phyloP scores from a whole-genome alignment of 805 yeast species.

The Metschnikowia lachancei region DNA sequence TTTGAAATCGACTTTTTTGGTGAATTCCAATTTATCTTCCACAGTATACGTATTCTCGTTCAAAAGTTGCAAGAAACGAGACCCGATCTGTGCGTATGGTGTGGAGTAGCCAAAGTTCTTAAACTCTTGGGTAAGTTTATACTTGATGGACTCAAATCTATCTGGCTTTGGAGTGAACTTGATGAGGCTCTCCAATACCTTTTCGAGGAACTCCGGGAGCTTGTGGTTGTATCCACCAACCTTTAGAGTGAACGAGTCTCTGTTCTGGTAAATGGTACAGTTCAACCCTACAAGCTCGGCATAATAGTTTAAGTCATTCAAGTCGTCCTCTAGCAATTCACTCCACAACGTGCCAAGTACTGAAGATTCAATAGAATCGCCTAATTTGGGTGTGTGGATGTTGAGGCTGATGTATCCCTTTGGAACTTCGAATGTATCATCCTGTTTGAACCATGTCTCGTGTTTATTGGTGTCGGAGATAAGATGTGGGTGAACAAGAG shows the following conservation, averaged over 20 bases:
- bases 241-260: conserved; percentile 65
- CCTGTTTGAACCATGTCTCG: conserved; percentile 84
- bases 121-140: conserved; percentile 57
- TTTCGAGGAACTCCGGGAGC: conserved; percentile 56
- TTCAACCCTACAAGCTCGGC: conserved; percentile 80
- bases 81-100: conserved; percentile 77
- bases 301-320: conserved; percentile 75
- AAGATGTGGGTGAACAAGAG: conserved; percentile 58
- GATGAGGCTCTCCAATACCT: conserved; percentile 54
- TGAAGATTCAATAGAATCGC: conserved; percentile 54
- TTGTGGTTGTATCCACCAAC: conserved; percentile 85
- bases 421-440: conserved; percentile 86
- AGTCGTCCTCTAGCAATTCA: conserved; percentile 70
- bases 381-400: conserved; percentile 63
- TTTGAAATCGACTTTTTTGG: conserved; percentile 43
- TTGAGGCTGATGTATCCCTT: conserved; percentile 69
- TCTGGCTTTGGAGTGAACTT: conserved; percentile 49
- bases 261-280: conserved; percentile 53
- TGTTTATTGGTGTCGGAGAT: conserved; percentile 49
- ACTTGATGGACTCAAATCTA: conserved; percentile 67
- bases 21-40: conserved; percentile 55
- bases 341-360: conserved; percentile 60
- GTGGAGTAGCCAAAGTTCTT: conserved; percentile 68
- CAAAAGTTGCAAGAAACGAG: conserved; percentile 58
- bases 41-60: conserved; percentile 69